Percentiles rank a stretch among this genome's conserved stretches.
phyloP scores from a whole-genome alignment of 2,329 filamentous ascomycete species.

The Neonectria neomacrospora region DNA sequence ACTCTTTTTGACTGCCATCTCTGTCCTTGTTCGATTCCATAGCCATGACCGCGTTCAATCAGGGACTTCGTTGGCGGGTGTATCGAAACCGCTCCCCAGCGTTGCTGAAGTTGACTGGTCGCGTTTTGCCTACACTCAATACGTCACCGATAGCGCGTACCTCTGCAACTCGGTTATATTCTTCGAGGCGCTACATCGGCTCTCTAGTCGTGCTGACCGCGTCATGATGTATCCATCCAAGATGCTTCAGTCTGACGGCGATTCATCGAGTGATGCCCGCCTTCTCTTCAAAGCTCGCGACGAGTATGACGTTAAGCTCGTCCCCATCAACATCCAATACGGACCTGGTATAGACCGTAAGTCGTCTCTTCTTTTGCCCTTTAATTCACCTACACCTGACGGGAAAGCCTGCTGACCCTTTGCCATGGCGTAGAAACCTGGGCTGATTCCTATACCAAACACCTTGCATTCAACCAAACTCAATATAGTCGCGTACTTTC shows the following conservation, averaged over 20 bases:
- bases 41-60: neutral
- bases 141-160: slow-evolving; percentile 59
- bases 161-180: slow-evolving; percentile 64
- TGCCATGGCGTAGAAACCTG: slow-evolving; percentile 58
- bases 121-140: slow-evolving; percentile 60
- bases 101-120: slow-evolving; percentile 26
- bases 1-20: no score
- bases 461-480: slow-evolving; percentile 74
- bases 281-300: slow-evolving; percentile 57
- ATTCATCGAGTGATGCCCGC: slow-evolving; percentile 43
- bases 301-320: slow-evolving; percentile 57
- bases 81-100: neutral
- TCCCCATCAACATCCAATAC: slow-evolving; percentile 55
- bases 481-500: slow-evolving; percentile 64
- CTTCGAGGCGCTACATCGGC: slow-evolving; percentile 56
- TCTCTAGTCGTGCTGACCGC: slow-evolving; percentile 57
- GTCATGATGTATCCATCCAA: slow-evolving; percentile 59
- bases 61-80: no score
- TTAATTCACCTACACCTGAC: no score
- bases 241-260: slow-evolving; percentile 49
- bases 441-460: slow-evolving; percentile 74
- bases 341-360: slow-evolving; percentile 51
- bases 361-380: slow-evolving; percentile 9
- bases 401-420: neutral
- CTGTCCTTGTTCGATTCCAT: neutral